Evolutionary conservation across 1,284 basidiomycete species (phyloP).

Genomic region (Trametes hirsuta): DNA sequence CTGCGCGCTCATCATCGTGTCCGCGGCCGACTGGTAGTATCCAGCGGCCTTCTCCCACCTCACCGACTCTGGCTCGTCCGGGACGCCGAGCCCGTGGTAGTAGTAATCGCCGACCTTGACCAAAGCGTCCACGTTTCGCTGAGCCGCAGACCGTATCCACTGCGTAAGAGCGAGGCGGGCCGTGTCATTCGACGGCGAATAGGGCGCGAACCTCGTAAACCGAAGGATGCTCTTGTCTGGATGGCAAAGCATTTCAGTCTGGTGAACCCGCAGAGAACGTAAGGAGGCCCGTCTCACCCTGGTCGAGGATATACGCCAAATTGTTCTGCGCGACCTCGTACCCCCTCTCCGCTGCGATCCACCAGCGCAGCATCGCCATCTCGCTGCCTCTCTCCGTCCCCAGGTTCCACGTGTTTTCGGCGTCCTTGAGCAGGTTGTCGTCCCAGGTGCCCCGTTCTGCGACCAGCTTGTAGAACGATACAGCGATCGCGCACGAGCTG

Average conservation of each 20-base stretch:
- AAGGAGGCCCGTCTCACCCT: slow-evolving; percentile 54
- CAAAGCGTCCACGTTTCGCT: slow-evolving; percentile 93
- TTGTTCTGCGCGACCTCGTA: slow-evolving; percentile 96
- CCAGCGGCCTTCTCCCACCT: slow-evolving; percentile 87
- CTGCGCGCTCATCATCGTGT: slow-evolving; percentile 88
- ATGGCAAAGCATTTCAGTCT: not conserved
- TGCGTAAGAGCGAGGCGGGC: slow-evolving; percentile 86
- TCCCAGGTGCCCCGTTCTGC: slow-evolving; percentile 89
- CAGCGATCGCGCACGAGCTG: slow-evolving; percentile 81
- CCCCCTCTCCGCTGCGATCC: slow-evolving; percentile 92
- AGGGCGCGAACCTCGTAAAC: slow-evolving; percentile 68
- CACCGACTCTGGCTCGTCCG: slow-evolving; percentile 59
- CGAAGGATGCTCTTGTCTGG: slow-evolving; percentile 77
- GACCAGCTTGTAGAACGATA: slow-evolving; percentile 89
- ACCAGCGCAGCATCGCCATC: slow-evolving; percentile 88
- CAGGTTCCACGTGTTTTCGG: slow-evolving; percentile 78
- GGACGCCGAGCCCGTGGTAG: slow-evolving; percentile 84
- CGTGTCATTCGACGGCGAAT: slow-evolving; percentile 73
- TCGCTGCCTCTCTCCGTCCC: slow-evolving; percentile 72
- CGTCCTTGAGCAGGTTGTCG: slow-evolving; percentile 82
- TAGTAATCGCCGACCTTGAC: slow-evolving; percentile 98
- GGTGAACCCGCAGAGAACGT: not conserved
- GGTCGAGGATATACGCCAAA: slow-evolving; percentile 90
- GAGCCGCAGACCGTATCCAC: slow-evolving; percentile 93
- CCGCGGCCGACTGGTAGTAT: slow-evolving; percentile 93